Base-by-base conservation (phyloP, 805 yeast genomes). In the Candida adriatica region DNA sequence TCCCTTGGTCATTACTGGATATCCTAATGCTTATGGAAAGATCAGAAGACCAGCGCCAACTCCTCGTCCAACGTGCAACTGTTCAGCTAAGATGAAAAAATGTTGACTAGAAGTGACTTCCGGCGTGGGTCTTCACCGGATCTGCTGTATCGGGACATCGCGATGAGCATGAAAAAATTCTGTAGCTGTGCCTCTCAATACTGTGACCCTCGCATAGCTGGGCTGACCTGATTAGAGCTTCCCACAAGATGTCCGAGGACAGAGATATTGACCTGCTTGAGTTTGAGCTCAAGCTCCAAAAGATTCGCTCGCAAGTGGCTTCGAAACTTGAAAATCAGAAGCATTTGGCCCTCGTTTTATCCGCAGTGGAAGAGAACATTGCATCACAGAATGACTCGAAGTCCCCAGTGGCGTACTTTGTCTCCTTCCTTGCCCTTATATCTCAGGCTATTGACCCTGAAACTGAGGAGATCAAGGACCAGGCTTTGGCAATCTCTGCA, bases 331-430 rank as follows among this genome's bases (percentile, higher is more conserved):
- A 80, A 16, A 84, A 87, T 56, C 96, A 87, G 60, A 82, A 80
- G 50, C 86, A 81, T 51, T 65, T 84, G 41, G 95, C 96, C 7
- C 60, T 85, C 17, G 78, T 90, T 35, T 66, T 92, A 29, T 70
- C 80, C 15, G 95, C 96, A 4, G 88, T 92, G 29, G 99, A 92
- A 54, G 95, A 85, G 46, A 84, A 84, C 45, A 69, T 92, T 26
- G 66, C 69, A 45, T 51, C 50, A 8, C 56, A 57, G 38, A 49
- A 52, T 23, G 50, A 41, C 31, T 67, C 68, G 28, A 66, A 63
- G 37, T 66, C 82, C 11, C 78, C 95, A 17, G 79, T 84, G 17
- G 79, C 95, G 0, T 92, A 92, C 56, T 78, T 87, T 48, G 77
- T 88, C 13, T 83, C 96, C 0, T 79, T 90, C 42, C 59, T 90